Base-by-base conservation (phyloP, 495 filamentous ascomycete species). In the Thermothielavioides terrestris region DNA sequence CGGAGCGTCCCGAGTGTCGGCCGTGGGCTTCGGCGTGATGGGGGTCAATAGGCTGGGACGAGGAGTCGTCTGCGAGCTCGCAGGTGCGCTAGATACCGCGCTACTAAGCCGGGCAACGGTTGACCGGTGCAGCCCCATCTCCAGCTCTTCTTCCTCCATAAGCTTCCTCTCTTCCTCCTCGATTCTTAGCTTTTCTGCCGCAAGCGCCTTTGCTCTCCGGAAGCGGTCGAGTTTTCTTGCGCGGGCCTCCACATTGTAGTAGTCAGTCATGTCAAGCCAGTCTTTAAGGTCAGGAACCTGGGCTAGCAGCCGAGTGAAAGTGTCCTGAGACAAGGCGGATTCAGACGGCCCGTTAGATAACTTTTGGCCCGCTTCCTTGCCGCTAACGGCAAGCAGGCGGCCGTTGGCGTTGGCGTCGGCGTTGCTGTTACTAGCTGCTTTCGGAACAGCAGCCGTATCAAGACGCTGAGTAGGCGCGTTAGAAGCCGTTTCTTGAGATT, bases 251-350 rank as follows among this genome's bases (percentile, higher is more conserved):
- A 64, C 55, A 49, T 84, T 69, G 50, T 79, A 68, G 58, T 76
- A 84, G 25, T 75, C 71, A 17, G 81, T 84, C 38, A 81, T 61
- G 26, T 76, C 70, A 26, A 84, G 71, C 77, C 79, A 84, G 44
- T 82, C 77, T 40, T 68, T 61, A 17, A 84, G 57, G 51, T 83
- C 79, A 38, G 63, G 60, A 38, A 72, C 60, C 1, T 57, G 49
- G 10, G 53, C 46, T 18, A 57, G 23, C n/a, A 55, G 38, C 23
- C 52, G 55, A n/a, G 43, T n/a, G 9, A 62, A 49, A 18, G 45
- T 52, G 15, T 56, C 48, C 9, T 38, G 21, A 11, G 49, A 20
- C 7, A 17, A 36, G 9, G n/a, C 2, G 7, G 20, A 15, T 21
- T 36, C 22, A 6, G 21, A 6, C 8, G 20, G 5, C 1, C 8